Evolutionary conservation across 1,284 basidiomycete genomes (phyloP).

Genomic region (Pterula multifida): DNA sequence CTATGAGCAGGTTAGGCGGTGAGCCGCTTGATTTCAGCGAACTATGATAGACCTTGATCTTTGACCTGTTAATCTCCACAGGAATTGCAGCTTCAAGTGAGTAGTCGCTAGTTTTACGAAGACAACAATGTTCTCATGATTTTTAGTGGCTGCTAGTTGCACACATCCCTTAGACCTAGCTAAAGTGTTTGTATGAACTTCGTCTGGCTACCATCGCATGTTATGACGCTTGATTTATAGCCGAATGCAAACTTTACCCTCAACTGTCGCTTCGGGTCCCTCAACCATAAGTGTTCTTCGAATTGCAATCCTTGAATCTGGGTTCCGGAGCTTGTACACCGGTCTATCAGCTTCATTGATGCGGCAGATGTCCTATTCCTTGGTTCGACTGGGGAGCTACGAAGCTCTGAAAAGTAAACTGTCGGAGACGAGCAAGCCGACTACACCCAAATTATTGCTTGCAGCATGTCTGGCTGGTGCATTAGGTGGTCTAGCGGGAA

Average conservation of each 20-base stretch:
- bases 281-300: slow-evolving; percentile 50
- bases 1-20: slow-evolving; percentile 58
- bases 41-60: slow-evolving; percentile 3
- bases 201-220: slow-evolving; percentile 2
- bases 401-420: slow-evolving; percentile 61
- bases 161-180: slow-evolving; percentile 82
- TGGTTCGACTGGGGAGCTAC: slow-evolving; percentile 79
- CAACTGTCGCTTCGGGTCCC: slow-evolving; percentile 29
- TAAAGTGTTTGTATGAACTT: slow-evolving; percentile 54
- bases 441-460: slow-evolving; percentile 41
- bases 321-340: slow-evolving; percentile 66
- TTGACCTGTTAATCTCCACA: slow-evolving; percentile 16
- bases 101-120: slow-evolving; percentile 17
- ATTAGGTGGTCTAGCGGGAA: slow-evolving; percentile 70
- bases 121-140: slow-evolving; percentile 7
- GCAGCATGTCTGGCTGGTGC: slow-evolving; percentile 66
- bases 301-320: slow-evolving; percentile 43
- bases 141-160: slow-evolving; percentile 70
- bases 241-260: slow-evolving; percentile 65
- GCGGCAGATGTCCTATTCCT: slow-evolving; percentile 87
- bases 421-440: slow-evolving; percentile 33
- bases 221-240: slow-evolving; percentile 15
- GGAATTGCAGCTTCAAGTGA: slow-evolving; percentile 68
- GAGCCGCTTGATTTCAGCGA: slow-evolving; percentile 14
- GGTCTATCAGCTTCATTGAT: slow-evolving; percentile 79